phyloP scores from a whole-genome alignment of 139 green algal genomes.

The Ettlia oleoabundans region DNA sequence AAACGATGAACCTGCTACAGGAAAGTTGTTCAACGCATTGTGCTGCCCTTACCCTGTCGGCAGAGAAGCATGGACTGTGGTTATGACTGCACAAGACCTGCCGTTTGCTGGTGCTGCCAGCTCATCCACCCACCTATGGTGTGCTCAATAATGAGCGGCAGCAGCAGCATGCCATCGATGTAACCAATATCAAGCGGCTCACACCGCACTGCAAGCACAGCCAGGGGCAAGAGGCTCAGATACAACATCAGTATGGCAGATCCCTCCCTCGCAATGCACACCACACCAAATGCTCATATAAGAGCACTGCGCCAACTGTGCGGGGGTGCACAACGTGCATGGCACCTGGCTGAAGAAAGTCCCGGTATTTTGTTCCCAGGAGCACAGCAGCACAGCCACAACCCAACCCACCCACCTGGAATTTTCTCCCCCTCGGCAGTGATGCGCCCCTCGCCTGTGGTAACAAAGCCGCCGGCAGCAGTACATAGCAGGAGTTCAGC shows the following conservation, averaged over 20 bases:
- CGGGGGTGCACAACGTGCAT: background rate
- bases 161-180: constrained; percentile 81
- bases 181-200: constrained; percentile 54
- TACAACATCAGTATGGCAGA: too few relatives aligned
- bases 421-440: constrained; percentile 86
- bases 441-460: constrained; percentile 57
- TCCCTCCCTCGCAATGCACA: too few relatives aligned
- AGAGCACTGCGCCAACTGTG: too few relatives aligned
- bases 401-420: constrained; percentile 44
- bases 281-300: too few relatives aligned
- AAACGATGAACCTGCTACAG: too few relatives aligned
- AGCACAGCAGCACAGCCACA: background rate
- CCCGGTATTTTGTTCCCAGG: background rate
- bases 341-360: background rate
- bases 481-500: too few relatives aligned
- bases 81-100: too few relatives aligned
- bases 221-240: background rate
- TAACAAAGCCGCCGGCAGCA: too few relatives aligned
- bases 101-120: background rate
- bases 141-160: constrained; percentile 85
- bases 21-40: too few relatives aligned
- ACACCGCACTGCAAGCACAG: constrained; percentile 27
- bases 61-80: too few relatives aligned
- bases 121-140: constrained; percentile 62
- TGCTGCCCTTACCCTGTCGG: too few relatives aligned